A percentile compares a stretch with the other conserved stretches of the same genome.
Evolutionary conservation across 2,329 filamentous ascomycete species (phyloP).

Genomic region (Colletotrichum gloeosporioides): DNA sequence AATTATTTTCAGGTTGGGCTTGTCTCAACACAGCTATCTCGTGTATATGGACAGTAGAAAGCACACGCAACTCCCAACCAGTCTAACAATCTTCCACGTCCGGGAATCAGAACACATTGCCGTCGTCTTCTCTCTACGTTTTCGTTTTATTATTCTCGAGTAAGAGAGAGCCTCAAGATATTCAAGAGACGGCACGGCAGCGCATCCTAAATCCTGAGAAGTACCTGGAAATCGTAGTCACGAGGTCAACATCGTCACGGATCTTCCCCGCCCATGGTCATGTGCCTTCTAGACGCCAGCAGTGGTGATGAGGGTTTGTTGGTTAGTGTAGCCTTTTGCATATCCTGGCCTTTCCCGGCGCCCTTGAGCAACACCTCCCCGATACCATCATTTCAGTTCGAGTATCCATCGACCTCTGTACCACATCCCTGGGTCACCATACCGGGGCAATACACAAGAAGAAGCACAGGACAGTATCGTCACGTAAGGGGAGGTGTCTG

Average conservation of each 20-base stretch:
- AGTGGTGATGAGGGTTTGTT: too few species aligned
- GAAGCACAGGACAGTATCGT: not conserved
- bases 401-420: too few species aligned
- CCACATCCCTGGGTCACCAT: too few species aligned
- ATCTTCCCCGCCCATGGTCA: not conserved
- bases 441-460: rapidly evolving
- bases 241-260: not conserved
- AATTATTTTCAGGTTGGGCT: too few species aligned
- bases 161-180: rapidly evolving
- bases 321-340: too few species aligned
- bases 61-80: not conserved
- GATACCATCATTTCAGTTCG: too few species aligned
- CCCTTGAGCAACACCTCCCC: too few species aligned
- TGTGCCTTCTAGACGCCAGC: not conserved
- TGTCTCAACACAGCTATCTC: not conserved
- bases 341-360: too few species aligned
- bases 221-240: not conserved
- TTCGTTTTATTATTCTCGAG: rapidly evolving
- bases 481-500: not conserved
- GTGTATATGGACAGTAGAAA: not conserved
- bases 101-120: not conserved
- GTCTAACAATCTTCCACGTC: not conserved
- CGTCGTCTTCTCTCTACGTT: not conserved
- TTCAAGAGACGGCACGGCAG: not conserved
- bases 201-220: rapidly evolving